Percentiles rank a stretch among this genome's conserved stretches.
These are phyloP conservation scores for Suillus clintonianus DNA, from an alignment of 768 basidiomycete species.

Conservation along the genomic window DNA sequence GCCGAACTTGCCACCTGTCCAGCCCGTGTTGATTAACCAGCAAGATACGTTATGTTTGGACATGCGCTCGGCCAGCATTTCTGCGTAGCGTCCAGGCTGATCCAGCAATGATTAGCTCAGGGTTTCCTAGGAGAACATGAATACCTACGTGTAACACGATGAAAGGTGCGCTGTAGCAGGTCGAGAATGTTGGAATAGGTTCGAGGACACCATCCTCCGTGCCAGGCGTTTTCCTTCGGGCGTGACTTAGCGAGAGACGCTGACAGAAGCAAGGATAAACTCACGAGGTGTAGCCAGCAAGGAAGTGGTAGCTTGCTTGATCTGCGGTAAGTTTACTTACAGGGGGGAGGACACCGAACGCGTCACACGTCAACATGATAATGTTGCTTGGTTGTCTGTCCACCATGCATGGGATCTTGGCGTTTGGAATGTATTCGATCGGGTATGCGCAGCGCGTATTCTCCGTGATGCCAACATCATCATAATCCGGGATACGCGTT, in stretches of 20 bases:
- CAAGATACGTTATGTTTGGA: constrained; percentile 84
- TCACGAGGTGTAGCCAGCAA: constrained; percentile 93
- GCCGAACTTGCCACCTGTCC: constrained; percentile 94
- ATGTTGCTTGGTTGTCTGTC: constrained; percentile 90
- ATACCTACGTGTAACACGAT: constrained; percentile 86
- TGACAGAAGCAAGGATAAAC: constrained; percentile 23
- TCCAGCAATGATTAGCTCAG: constrained; percentile 5
- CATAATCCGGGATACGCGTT: constrained; percentile 87
- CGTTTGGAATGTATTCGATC: constrained; percentile 96
- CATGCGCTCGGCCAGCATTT: constrained; percentile 97
- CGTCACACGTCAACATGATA: constrained; percentile 97
- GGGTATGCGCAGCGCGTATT: constrained; percentile 99
- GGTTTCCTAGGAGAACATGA: background rate
- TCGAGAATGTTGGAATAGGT: constrained; percentile 98
- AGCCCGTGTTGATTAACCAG: constrained; percentile 99
- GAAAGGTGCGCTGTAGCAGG: constrained; percentile 99
- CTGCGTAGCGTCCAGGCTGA: constrained; percentile 89
- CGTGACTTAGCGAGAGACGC: constrained; percentile 17
- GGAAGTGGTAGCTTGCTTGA: constrained; percentile 97
- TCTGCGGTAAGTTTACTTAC: constrained; percentile 90
- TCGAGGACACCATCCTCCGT: constrained; percentile 98
- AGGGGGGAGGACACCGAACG: constrained; percentile 96
- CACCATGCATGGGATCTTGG: constrained; percentile 89
- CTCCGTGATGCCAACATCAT: constrained; percentile 96
- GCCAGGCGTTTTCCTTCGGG: constrained; percentile 87